Base-by-base conservation (phyloP, 1,284 basidiomycete species). In the Papiliotrema terrestris region DNA sequence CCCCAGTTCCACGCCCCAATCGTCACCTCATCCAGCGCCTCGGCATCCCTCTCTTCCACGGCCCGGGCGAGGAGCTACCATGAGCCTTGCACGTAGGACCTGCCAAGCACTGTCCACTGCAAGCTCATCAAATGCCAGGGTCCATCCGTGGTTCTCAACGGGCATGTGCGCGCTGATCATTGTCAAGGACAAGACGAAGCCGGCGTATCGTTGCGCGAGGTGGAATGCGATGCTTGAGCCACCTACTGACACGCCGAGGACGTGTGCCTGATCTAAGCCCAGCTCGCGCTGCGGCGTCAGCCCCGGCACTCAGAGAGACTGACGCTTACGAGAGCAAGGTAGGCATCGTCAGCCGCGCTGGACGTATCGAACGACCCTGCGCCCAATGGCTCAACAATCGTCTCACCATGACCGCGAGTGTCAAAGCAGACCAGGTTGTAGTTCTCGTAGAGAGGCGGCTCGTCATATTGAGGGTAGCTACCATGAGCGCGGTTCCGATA, bases 11-110 rank as follows among this genome's bases (percentile, higher is more conserved):
- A 67, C 3, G 56, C 54, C 9, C 53, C 57, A 2, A 45, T 49
- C 17, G 60, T 64, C 26, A 69, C 53, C 1, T 41, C 36, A 26
- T 66, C 60, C 22, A 69, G 52, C 2, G 54, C 42, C n/a, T 67
- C 66, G 2, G 15, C 29, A 46, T 67, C 64, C 11, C 55, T 42
- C 1, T 44, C 45, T 9, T 23, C 14, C 1, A 59, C 49, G 0
- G 63, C 61, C 1, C 44, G 35, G 11, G 50, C 41, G 19, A 65
- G 45, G 3, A 55, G 47, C 66, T 68, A 49, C 2, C 17, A 17
- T 52, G n/a, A 53, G 19, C 15, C 1, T 8, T 26, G 23, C 29
- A 32, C 29, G 29, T 11, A 32, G 26, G 35, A 5, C 32, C 22
- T 29, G 20, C 39, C 15, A n/a, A 32, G 19, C 14, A 57, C 66